phyloP scores from a whole-genome alignment of 345 rosid species.

The Gossypium turneri region DNA sequence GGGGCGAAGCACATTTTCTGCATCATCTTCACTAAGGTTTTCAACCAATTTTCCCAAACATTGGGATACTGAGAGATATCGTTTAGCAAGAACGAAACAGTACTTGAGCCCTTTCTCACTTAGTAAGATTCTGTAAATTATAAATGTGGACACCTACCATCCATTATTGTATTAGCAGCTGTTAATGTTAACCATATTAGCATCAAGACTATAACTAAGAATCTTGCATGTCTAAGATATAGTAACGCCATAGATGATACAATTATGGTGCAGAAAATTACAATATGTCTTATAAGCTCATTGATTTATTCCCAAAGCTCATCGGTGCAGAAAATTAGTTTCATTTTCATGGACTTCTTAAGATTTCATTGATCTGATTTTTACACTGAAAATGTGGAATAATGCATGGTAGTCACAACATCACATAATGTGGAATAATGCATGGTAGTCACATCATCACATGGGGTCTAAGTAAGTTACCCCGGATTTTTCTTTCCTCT shows the following conservation, averaged over 20 bases:
- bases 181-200: too few relatives aligned
- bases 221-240: background rate
- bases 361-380: background rate
- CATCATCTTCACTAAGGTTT: too few relatives aligned
- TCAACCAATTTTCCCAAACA: slow-evolving; percentile 30
- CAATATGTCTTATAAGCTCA: too few relatives aligned
- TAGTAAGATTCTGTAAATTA: slow-evolving; percentile 34
- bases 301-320: background rate
- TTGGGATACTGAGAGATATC: slow-evolving; percentile 19
- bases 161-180: background rate
- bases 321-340: too few relatives aligned
- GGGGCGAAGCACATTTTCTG: too few relatives aligned
- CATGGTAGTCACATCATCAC: too few relatives aligned
- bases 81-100: slow-evolving; percentile 36
- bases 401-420: too few relatives aligned
- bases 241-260: too few relatives aligned
- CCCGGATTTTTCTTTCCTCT: too few relatives aligned
- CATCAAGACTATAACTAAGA: background rate
- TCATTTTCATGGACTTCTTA: background rate
- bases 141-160: slow-evolving; percentile 40
- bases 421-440: too few relatives aligned
- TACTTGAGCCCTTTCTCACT: slow-evolving; percentile 37
- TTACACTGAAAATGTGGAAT: background rate
- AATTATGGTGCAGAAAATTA: too few relatives aligned
- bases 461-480: too few relatives aligned